These are phyloP conservation scores for Rubus parviflorus DNA, from an alignment of 306 rosid genomes.

Conservation along the genomic window DNA sequence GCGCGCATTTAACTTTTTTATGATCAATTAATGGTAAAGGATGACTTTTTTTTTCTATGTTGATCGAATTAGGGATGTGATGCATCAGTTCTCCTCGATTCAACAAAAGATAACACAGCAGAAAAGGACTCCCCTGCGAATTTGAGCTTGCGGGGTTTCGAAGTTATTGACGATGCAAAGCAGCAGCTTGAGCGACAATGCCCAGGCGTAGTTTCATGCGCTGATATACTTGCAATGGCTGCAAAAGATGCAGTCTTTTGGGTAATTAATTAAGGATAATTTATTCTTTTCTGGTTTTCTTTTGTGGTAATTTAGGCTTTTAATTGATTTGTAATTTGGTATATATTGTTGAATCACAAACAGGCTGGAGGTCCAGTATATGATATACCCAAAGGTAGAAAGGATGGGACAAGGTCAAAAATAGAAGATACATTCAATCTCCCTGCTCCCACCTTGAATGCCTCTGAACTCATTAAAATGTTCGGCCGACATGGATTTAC, in stretches of 20 bases:
- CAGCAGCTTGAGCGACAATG: slow-evolving; percentile 59
- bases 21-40: neutral
- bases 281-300: neutral
- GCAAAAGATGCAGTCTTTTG: slow-evolving; percentile 72
- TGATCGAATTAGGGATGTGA: slow-evolving; percentile 67
- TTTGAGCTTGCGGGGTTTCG: slow-evolving; percentile 76
- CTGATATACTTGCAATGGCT: slow-evolving; percentile 88
- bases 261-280: slow-evolving; percentile 27
- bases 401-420: slow-evolving; percentile 73
- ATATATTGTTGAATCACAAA: neutral
- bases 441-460: slow-evolving; percentile 64
- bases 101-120: slow-evolving; percentile 66
- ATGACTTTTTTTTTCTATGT: neutral
- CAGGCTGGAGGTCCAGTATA: slow-evolving; percentile 90
- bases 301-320: neutral
- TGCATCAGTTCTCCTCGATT: slow-evolving; percentile 75
- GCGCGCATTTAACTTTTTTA: neutral
- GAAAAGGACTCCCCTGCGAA: slow-evolving; percentile 96
- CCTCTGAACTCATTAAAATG: slow-evolving; percentile 56
- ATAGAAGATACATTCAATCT: slow-evolving; percentile 71
- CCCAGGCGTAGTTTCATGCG: slow-evolving; percentile 91
- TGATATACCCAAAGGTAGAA: slow-evolving; percentile 76
- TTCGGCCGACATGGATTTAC: slow-evolving; percentile 69
- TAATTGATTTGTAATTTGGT: neutral
- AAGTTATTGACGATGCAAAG: slow-evolving; percentile 76